Evolutionary conservation across 768 basidiomycete genomes (phyloP), one percentile per base, ranked within the genome.

Genomic region (Phlebiopsis flavidoalba): DNA sequence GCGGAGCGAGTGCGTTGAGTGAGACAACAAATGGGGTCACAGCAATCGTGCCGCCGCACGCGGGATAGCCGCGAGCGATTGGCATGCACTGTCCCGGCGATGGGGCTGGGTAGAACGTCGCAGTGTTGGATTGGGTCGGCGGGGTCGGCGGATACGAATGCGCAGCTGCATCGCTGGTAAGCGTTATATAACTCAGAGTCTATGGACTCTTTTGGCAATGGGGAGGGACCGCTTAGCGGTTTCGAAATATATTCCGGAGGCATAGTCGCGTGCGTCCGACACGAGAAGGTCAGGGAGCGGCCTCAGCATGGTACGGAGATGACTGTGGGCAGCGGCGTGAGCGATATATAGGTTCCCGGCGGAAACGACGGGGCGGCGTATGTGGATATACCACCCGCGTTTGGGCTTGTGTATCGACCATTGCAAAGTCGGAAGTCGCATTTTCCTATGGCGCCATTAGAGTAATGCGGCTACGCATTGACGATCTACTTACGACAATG

Each of bases 331-430:
- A 74, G 63, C 12, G 77, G 75, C 4, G 66, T 58, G 50, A 79
- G 69, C 8, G 74, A 61, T 45, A 79, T 73, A 63, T 71, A 75
- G 36, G 71, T 64, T 22, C 57, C 76, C 12, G 83, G 85, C 0
- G 89, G 87, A 63, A 91, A 92, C 4, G 78, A 66, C 0, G 91
- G 91, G 1, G 88, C 76, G n/a, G 37, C 88, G 82, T 24, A 93
- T 74, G 46, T 87, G 87, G 61, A 93, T 84, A 71, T 93, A 93
- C 91, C 91, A 93, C 49, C 91, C 91, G 31, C 87, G 83, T 60
- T 85, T 83, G 0, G 91, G 91, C 5, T 85, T 83, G 69, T 92
- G 91, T 26, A 92, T 83, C 10, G 83, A 83, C 91, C 91, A 93
- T 58, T 81, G 79, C 1, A 90, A 70, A 0, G 80, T 79, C 22